phyloP scores from a whole-genome alignment of 2,329 filamentous ascomycete species.

The Fusarium sp. region DNA sequence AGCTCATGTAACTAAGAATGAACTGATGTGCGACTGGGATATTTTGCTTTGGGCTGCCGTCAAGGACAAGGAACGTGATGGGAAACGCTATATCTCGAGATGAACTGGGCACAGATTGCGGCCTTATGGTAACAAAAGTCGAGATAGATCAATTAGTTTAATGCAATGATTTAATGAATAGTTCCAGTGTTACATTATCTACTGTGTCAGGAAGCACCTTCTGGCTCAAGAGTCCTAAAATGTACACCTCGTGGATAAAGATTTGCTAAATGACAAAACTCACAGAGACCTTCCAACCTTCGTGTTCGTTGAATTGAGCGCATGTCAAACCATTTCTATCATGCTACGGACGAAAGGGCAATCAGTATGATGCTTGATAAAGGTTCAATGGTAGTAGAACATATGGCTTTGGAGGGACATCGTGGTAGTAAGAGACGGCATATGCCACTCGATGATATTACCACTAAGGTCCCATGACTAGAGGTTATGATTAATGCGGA shows the following conservation, averaged over 20 bases:
- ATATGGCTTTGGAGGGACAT: neutral
- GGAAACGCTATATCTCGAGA: neutral
- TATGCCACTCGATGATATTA: neutral
- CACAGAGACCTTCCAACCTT: too few species aligned
- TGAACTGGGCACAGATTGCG: neutral
- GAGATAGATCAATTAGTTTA: neutral
- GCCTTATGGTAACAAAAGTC: neutral
- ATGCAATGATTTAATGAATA: neutral
- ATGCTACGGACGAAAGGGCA: too few species aligned
- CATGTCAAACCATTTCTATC: too few species aligned
- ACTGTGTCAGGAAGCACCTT: too few species aligned
- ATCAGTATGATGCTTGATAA: rapidly evolving
- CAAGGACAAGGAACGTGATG: neutral
- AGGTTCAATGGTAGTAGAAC: rapidly evolving
- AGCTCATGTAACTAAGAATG: neutral
- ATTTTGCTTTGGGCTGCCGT: neutral
- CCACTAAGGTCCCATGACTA: neutral
- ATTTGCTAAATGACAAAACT: too few species aligned
- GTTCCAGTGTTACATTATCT: too few species aligned
- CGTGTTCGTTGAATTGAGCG: too few species aligned
- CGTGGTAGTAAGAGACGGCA: neutral
- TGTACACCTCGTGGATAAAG: too few species aligned
- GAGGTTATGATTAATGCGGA: rapidly evolving
- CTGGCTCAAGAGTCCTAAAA: too few species aligned
- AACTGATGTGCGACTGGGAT: neutral